Evolutionary conservation across 1,139 yeast genomes (phyloP).

Genomic region (Arxiozyma heterogenica): DNA sequence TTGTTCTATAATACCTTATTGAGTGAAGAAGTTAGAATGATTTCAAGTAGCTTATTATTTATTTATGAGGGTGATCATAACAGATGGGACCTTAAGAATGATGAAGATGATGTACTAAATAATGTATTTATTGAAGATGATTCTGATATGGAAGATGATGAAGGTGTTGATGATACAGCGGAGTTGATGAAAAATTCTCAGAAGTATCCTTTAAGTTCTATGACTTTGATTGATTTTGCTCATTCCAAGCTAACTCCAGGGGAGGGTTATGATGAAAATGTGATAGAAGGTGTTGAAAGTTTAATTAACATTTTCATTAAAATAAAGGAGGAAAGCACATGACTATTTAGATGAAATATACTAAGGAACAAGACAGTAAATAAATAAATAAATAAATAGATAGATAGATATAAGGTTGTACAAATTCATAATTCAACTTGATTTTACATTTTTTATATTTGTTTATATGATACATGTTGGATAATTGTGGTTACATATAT

Average conservation of each 20-base stretch:
- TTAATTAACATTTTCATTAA: constrained; percentile 38
- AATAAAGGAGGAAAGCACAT: not conserved
- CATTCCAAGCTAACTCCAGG: constrained; percentile 63
- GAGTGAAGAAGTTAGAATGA: constrained; percentile 54
- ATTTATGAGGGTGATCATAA: constrained; percentile 58
- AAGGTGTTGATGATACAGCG: constrained; percentile 25
- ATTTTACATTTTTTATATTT: not conserved
- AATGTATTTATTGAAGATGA: constrained; percentile 29
- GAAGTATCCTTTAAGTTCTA: constrained; percentile 35
- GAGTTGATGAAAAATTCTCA: not conserved
- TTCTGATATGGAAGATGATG: constrained; percentile 20
- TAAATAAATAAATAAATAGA: no score
- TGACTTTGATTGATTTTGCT: constrained; percentile 81
- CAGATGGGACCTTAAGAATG: constrained; percentile 38
- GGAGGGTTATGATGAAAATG: constrained; percentile 61
- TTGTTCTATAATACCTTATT: constrained; percentile 55
- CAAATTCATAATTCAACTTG: not conserved
- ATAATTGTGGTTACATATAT: not conserved
- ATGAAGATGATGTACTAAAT: constrained; percentile 36
- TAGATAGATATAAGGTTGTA: not conserved
- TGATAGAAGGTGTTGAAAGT: constrained; percentile 58
- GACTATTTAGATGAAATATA: no score
- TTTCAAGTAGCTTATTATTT: constrained; percentile 68
- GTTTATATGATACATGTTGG: not conserved
- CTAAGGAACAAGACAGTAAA: not conserved